phyloP scores from a whole-genome alignment of 2,329 filamentous ascomycete species.

The Mycosphaerella sp. region DNA sequence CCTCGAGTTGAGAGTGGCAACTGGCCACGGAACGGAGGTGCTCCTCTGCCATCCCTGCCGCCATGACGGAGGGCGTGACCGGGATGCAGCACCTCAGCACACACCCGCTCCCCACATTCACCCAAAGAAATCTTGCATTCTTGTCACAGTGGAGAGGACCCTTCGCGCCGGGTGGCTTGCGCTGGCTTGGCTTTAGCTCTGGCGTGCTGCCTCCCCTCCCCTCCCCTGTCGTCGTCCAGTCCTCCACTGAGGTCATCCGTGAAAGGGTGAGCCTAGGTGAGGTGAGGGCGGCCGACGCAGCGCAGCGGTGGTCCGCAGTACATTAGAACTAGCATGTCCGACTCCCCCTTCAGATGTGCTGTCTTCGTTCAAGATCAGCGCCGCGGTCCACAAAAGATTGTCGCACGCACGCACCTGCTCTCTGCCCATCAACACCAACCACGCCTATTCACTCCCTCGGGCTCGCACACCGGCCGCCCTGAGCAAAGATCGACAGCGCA shows the following conservation, averaged over 20 bases:
- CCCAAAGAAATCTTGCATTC: neutral
- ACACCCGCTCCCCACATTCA: neutral
- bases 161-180: conserved; percentile 8
- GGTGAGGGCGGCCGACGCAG: neutral
- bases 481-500: conserved; percentile 7
- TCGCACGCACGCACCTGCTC: neutral
- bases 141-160: neutral
- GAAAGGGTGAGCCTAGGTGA: conserved; percentile 1
- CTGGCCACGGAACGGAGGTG: neutral
- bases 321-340: neutral
- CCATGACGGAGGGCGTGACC: conserved; percentile 3
- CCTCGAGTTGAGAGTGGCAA: neutral
- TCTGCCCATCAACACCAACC: conserved; percentile 5
- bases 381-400: conserved; percentile 16
- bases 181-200: neutral
- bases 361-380: conserved; percentile 12
- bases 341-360: conserved; percentile 8
- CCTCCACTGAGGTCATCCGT: conserved; percentile 10
- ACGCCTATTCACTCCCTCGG: conserved; percentile 10
- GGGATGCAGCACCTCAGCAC: neutral
- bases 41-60: conserved; percentile 1
- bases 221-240: neutral
- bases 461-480: conserved; percentile 9
- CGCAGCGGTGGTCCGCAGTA: neutral
- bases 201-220: no score